Percentiles rank a stretch among this genome's conserved stretches.
Conservation (phyloP, 2,329 filamentous ascomycete genomes). For the Fusarium sulawesiense region DNA sequence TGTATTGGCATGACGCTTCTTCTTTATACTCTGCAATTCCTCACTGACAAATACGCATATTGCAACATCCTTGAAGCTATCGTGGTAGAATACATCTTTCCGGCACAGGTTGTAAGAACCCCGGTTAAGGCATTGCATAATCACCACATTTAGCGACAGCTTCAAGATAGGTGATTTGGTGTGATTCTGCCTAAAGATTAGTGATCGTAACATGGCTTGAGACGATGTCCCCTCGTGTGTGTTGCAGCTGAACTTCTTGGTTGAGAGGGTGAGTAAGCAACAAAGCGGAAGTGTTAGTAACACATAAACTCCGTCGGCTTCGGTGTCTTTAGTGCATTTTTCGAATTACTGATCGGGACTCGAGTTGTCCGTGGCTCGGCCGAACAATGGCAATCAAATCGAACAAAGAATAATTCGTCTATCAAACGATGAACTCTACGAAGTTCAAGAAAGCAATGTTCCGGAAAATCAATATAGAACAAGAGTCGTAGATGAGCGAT, state of each 20-base stretch:
- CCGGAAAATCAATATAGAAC: neutral
- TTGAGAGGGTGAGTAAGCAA: neutral
- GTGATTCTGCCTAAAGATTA: neutral
- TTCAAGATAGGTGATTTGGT: neutral
- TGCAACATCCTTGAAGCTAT: neutral
- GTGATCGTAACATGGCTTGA: neutral
- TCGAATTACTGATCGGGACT: conserved; percentile 12
- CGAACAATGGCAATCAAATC: accelerated
- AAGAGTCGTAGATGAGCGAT: neutral
- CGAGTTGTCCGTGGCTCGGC: neutral
- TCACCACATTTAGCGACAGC: neutral
- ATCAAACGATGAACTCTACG: neutral
- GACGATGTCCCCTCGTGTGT: neutral
- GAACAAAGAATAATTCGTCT: neutral
- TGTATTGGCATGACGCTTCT: neutral
- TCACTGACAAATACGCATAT: conserved; percentile 1
- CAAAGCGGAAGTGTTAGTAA: conserved; percentile 9
- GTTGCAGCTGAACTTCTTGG: neutral
- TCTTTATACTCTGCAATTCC: neutral
- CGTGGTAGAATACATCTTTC: neutral
- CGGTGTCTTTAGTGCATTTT: neutral
- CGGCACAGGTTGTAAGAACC: neutral
- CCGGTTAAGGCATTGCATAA: neutral
- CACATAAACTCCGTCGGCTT: neutral
- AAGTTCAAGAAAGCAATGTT: neutral